phyloP scores from a whole-genome alignment of 2,329 filamentous ascomycete genomes.

The Calcarisporium arbuscula region DNA sequence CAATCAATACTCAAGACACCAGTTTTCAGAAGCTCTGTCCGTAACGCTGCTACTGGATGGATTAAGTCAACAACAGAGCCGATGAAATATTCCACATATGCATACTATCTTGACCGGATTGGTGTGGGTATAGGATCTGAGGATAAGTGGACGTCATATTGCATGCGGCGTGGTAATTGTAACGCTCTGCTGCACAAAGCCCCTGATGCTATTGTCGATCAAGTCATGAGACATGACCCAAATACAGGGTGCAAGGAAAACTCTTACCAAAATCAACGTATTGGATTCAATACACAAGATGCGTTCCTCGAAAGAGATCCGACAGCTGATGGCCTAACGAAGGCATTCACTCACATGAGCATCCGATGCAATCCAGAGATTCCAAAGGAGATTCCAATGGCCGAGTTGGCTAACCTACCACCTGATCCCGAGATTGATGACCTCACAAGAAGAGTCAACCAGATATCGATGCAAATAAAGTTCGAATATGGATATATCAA shows the following conservation, averaged over 20 bases:
- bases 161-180: conserved; percentile 5
- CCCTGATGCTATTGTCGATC: conserved; percentile 6
- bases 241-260: conserved; percentile 7
- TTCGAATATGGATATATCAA: conserved; percentile 8
- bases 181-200: conserved; percentile 9
- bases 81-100: conserved; percentile 8
- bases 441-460: conserved; percentile 3
- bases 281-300: conserved; percentile 9
- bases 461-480: not conserved
- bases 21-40: conserved; percentile 4
- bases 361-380: conserved; percentile 8
- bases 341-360: conserved; percentile 7
- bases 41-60: conserved; percentile 2
- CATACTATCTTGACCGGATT: conserved; percentile 7
- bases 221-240: conserved; percentile 8
- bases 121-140: conserved; percentile 7
- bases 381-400: conserved; percentile 4
- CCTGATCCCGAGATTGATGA: conserved; percentile 3
- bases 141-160: too few relatives aligned
- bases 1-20: conserved; percentile 8
- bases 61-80: conserved; percentile 6
- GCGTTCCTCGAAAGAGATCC: too few relatives aligned
- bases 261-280: conserved; percentile 4
- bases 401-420: conserved; percentile 6
- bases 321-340: conserved; percentile 5